phyloP scores from a whole-genome alignment of 257 asterid genomes.

The Primulina huaijiensis region DNA sequence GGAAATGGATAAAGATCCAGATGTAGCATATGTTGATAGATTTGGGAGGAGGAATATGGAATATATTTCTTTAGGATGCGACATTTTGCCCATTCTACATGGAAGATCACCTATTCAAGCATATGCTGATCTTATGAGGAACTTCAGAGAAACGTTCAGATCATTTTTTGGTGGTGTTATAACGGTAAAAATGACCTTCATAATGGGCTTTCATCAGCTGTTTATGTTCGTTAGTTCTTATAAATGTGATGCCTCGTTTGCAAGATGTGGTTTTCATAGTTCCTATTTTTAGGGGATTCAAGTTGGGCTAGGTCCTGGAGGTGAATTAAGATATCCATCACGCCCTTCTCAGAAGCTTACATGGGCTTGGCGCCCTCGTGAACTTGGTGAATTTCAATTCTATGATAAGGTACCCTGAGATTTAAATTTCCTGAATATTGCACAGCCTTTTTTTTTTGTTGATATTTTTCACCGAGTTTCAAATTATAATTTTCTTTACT shows the following conservation, averaged over 20 bases:
- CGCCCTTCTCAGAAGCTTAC: conserved; percentile 40
- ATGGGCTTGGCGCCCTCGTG: conserved; percentile 48
- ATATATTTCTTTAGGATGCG: conserved; percentile 78
- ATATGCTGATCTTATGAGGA: conserved; percentile 73
- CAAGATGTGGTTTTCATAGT: conserved; percentile 23
- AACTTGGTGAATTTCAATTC: conserved; percentile 77
- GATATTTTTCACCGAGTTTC: conserved; percentile 14
- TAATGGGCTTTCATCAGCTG: conserved; percentile 15
- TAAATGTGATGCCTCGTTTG: conserved; percentile 3
- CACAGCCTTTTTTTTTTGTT: neutral
- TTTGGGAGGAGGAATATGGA: conserved; percentile 64
- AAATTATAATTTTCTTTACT: conserved; percentile 20
- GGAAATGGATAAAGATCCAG: conserved; percentile 61
- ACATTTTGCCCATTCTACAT: conserved; percentile 57
- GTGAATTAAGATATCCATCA: conserved; percentile 80
- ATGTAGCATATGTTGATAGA: conserved; percentile 61
- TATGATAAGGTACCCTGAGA: conserved; percentile 55
- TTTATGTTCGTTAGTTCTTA: neutral
- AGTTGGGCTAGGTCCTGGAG: conserved; percentile 83
- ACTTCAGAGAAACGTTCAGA: conserved; percentile 61
- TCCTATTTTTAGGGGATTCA: conserved; percentile 58
- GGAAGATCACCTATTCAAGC: conserved; percentile 85
- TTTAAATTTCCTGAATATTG: neutral
- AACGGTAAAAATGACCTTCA: conserved; percentile 45
- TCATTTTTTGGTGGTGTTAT: conserved; percentile 64